Conservation (phyloP, 1,284 basidiomycete genomes). For the Austroboletus niveus region DNA sequence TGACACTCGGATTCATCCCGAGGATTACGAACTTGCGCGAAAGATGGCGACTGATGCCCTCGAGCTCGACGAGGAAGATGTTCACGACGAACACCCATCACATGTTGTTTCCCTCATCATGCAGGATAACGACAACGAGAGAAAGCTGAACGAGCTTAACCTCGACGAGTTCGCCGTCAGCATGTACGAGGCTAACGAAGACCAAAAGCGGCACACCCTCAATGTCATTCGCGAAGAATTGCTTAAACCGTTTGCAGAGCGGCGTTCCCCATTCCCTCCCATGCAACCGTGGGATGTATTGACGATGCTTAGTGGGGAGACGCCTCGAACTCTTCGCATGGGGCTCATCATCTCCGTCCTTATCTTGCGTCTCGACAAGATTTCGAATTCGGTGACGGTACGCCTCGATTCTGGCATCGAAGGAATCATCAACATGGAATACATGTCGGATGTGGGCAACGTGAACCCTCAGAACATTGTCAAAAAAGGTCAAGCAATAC, state of each 20-base stretch:
- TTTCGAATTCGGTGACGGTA: constrained; percentile 51
- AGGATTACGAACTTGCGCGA: constrained; percentile 96
- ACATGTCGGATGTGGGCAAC: constrained; percentile 54
- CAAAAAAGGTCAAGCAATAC: constrained; percentile 76
- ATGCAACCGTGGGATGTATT: constrained; percentile 82
- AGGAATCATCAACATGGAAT: constrained; percentile 71
- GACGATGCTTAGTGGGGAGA: constrained; percentile 96
- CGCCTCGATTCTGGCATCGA: constrained; percentile 93
- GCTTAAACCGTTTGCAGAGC: constrained; percentile 82
- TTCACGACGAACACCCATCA: constrained; percentile 87
- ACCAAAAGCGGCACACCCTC: constrained; percentile 85
- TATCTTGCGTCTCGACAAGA: constrained; percentile 55
- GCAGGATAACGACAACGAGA: constrained; percentile 76
- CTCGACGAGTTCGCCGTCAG: constrained; percentile 96
- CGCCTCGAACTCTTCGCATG: constrained; percentile 70
- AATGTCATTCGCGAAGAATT: constrained; percentile 90
- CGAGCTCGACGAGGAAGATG: constrained; percentile 93
- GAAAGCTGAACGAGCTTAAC: constrained; percentile 89
- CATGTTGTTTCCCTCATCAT: constrained; percentile 85
- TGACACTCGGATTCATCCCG: constrained; percentile 94
- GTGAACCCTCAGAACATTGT: constrained; percentile 48
- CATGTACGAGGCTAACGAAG: constrained; percentile 79
- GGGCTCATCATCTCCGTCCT: constrained; percentile 86
- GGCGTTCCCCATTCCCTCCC: constrained; percentile 65
- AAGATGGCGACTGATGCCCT: constrained; percentile 99